Evolutionary conservation across 225 moss, liverwort and hornwort genomes (phyloP), one percentile per base, ranked within the genome.

Genomic region (Pseudoscleropodium purum): DNA sequence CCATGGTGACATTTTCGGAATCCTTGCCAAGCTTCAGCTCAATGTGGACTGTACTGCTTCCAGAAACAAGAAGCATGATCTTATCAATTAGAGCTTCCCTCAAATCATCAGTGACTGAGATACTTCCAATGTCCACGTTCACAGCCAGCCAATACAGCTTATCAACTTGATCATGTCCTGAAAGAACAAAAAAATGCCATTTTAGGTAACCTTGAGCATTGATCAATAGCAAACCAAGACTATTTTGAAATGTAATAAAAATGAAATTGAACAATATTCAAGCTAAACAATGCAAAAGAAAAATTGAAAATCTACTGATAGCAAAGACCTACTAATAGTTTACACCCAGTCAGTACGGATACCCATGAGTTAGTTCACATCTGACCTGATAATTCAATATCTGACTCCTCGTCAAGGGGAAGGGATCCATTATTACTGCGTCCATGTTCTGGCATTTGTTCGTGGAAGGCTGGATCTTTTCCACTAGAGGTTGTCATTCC

Each of bases 31-130:
- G 70, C 86, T 92, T 93, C 57, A 96, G 85, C 85, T 94, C 84
- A 75, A 96, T 68, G 74, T 92, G 96, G 49, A 99, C 89, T 84
- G 88, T 93, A 89, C 95, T 95, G 86, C 95, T 91, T 87, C 97
- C 99, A 85, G 92, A 94, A 51, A 95, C 95, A 87, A 96, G 92
- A 43, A 91, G 92, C 76, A 89, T 88, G 56, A 96, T 92, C 92
- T 95, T 97, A 68, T 96, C 96, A 88, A 96, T 85, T 52, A 96
- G 87, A 86, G 95, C 91, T 91, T 95, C 97, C 85, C 96, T 85
- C 60, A 92, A 89, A 64, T 95, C 96, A 91, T 96, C 96, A 87
- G 95, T 96, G n/a, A 99, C 92, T 86, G 95, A 82, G 68, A 97
- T 75, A 84, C 94, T 95, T 76, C 96, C 97, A 80, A 97, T 85